Base-by-base conservation (phyloP, 2,329 filamentous ascomycete genomes). In the Westerdykella ornata region DNA sequence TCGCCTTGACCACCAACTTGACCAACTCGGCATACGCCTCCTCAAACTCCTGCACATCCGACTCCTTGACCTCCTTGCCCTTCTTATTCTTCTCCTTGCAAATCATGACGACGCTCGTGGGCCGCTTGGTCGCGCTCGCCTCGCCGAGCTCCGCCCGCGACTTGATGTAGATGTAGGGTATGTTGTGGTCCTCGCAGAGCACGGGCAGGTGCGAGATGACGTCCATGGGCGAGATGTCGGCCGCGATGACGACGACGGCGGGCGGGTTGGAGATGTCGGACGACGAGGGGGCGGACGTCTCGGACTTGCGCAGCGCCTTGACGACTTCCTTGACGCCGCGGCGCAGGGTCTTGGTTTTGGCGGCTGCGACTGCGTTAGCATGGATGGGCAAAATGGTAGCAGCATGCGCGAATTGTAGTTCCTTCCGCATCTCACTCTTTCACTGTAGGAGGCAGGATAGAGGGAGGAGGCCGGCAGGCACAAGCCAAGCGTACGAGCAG, bases 321-420 rank as follows among this genome's bases (percentile, higher is more conserved):
- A 97, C 89, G 63, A 95, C 90, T 73, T 98, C 92, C 72, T 98
- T 98, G 53, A 98, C 92, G 64, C 92, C 92, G 63, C 92, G 89
- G 75, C 95, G 94, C 63, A 98, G 85, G 45, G 87, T 85, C 73
- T 94, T 94, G 72, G 88, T 81, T 72, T 94, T 95, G 59, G 92
- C 89, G 56, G 90, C 92, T 97, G 68, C 42, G 46, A 41, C 29
- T 17, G 17, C 34, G 37, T 52, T 46, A 54, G 48, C 38, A 28
- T 3, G 13, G 19, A 11, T 11, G 13, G 29, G 9, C 4, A 4
- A 7, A 22, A 22, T 5, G 20, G 9, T 22, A 5, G 20, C 20
- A 22, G 20, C 20, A n/a, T n/a, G n/a, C n/a, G n/a, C n/a, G n/a
- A n/a, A n/a, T n/a, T n/a, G n/a, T n/a, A n/a, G n/a, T n/a, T n/a